phyloP scores from a whole-genome alignment of 176 grass and related monocot species.

The Zoysia pacifica region DNA sequence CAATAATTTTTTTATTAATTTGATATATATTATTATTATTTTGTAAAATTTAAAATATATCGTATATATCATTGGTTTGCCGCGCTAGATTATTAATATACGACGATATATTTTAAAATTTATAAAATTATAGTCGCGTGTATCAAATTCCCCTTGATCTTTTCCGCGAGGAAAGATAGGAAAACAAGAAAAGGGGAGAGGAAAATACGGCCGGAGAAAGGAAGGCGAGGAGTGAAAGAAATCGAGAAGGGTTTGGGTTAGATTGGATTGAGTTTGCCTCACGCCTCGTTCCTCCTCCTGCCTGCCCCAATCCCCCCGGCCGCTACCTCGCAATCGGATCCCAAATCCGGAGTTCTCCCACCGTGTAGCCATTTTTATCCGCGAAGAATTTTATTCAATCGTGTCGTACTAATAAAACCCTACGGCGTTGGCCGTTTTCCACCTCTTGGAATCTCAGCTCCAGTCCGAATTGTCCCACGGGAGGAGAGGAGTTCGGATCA shows the following conservation, averaged over 20 bases:
- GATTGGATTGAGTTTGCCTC: conserved; percentile 24
- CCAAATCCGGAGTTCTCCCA: conserved; percentile 36
- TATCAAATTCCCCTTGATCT: neutral
- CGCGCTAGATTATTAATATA: too few relatives aligned
- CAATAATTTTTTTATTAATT: too few relatives aligned
- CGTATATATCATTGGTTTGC: too few relatives aligned
- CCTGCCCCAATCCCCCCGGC: neutral
- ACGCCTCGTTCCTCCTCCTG: neutral
- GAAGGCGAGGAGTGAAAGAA: conserved; percentile 24
- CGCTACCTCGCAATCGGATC: neutral
- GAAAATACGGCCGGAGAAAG: conserved; percentile 13
- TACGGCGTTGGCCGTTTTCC: conserved; percentile 5
- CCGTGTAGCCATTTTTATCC: neutral
- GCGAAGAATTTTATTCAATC: neutral
- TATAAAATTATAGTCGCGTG: too few relatives aligned
- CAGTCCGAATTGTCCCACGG: neutral
- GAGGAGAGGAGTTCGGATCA: conserved; percentile 35
- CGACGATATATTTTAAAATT: too few relatives aligned
- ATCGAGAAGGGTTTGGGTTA: conserved; percentile 9
- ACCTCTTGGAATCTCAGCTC: neutral
- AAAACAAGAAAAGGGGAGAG: too few relatives aligned
- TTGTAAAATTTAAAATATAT: too few relatives aligned
- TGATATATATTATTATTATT: too few relatives aligned
- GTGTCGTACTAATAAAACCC: conserved; percentile 9
- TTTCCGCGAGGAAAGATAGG: conserved; percentile 17